Evolutionary conservation across 192 early-diverging fungal species (phyloP).

Genomic region (Umbelopsis isabellina): DNA sequence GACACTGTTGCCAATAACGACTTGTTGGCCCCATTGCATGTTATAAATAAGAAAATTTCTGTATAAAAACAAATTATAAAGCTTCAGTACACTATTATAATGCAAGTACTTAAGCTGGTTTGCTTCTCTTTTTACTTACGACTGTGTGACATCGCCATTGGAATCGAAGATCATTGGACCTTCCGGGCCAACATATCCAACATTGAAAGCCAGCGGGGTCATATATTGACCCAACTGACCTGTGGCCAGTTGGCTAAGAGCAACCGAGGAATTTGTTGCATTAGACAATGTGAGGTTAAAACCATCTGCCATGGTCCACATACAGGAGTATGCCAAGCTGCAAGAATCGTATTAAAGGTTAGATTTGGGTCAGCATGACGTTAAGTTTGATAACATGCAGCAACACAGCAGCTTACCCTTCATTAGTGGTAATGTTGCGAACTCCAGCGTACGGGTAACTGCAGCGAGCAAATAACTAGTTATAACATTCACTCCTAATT

Average conservation of each 20-base stretch:
- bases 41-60: slow-evolving; percentile 54
- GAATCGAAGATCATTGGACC: slow-evolving; percentile 51
- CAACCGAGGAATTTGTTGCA: slow-evolving; percentile 29
- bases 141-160: slow-evolving; percentile 48
- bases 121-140: slow-evolving; percentile 34
- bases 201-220: slow-evolving; percentile 45
- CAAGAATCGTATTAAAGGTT: not conserved
- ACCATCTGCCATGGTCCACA: slow-evolving; percentile 52
- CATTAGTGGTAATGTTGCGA: slow-evolving; percentile 49
- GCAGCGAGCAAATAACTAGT: not conserved
- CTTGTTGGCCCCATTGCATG: slow-evolving; percentile 38
- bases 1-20: slow-evolving; percentile 41
- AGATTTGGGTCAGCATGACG: not conserved
- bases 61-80: not conserved
- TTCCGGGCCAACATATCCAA: slow-evolving; percentile 53
- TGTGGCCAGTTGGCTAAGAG: slow-evolving; percentile 33
- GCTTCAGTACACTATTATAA: not conserved
- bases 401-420: slow-evolving; percentile 38
- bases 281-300: slow-evolving; percentile 45
- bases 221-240: slow-evolving; percentile 42
- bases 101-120: not conserved
- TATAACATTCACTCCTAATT: too few species aligned
- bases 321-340: slow-evolving; percentile 56
- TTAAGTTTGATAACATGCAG: not conserved
- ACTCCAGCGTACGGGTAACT: slow-evolving; percentile 50